Evolutionary conservation across 73 alveolate genomes (phyloP).

Genomic region (Tetrahymena malaccensis): DNA sequence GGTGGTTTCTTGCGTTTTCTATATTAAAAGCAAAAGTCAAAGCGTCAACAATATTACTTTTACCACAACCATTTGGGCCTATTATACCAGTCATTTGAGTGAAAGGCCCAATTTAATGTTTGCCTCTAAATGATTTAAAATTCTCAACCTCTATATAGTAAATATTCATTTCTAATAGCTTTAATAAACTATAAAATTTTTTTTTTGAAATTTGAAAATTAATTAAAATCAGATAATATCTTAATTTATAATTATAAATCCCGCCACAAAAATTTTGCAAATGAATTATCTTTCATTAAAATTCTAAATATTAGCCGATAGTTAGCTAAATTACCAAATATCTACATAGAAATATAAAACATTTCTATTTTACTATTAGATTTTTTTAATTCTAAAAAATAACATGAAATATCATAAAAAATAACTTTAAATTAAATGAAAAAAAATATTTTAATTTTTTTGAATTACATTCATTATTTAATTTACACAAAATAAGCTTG

Average conservation of each 20-base stretch:
- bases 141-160: constrained; percentile 66
- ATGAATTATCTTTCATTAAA: neutral
- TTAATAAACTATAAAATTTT: neutral
- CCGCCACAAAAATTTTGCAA: neutral
- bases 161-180: neutral
- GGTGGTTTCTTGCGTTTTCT: neutral
- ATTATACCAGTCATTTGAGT: constrained; percentile 82
- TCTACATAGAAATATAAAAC: neutral
- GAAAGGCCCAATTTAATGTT: constrained; percentile 89
- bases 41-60: neutral
- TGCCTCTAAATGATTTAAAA: constrained; percentile 91
- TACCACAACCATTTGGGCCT: constrained; percentile 98
- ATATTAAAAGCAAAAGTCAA: neutral
- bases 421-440: too few species aligned
- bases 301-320: neutral
- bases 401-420: too few species aligned
- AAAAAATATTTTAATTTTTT: too few species aligned
- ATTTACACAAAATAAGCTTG: too few species aligned
- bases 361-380: too few species aligned
- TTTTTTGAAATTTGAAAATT: neutral
- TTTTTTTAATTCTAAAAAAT: too few species aligned
- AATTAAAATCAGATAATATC: neutral
- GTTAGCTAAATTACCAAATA: neutral
- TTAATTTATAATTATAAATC: neutral
- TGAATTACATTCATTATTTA: too few species aligned